Conservation (phyloP, 495 filamentous ascomycete genomes). For the Penicillium longicatenatum region DNA sequence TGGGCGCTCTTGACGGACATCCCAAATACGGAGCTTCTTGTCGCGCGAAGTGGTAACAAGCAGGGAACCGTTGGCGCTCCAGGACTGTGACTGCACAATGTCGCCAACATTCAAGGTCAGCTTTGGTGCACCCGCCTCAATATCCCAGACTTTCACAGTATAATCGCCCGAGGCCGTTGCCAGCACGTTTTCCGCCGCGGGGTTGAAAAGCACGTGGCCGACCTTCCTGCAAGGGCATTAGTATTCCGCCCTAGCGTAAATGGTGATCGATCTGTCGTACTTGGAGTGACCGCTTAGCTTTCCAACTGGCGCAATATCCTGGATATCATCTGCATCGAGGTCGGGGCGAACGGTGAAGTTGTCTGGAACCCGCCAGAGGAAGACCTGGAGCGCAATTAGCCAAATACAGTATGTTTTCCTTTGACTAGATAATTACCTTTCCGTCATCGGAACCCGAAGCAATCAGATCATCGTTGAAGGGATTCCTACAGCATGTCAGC, state of each 20-base stretch:
- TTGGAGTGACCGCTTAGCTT: slow-evolving; percentile 71
- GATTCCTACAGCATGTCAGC: slow-evolving; percentile 61
- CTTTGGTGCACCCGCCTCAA: slow-evolving; percentile 71
- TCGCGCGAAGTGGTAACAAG: slow-evolving; percentile 93
- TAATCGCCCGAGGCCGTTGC: slow-evolving; percentile 94
- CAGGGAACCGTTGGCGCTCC: slow-evolving; percentile 89
- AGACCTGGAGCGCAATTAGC: slow-evolving; percentile 55
- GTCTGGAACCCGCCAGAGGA: slow-evolving; percentile 93
- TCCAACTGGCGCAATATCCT: slow-evolving; percentile 76
- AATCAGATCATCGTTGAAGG: slow-evolving; percentile 90
- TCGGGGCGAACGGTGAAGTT: slow-evolving; percentile 82
- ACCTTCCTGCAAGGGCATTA: slow-evolving; percentile 67
- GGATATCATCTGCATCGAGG: slow-evolving; percentile 68
- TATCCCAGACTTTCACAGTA: slow-evolving; percentile 95
- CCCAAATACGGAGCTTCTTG: slow-evolving; percentile 98
- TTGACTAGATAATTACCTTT: slow-evolving; percentile 55
- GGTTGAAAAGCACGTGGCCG: slow-evolving; percentile 97
- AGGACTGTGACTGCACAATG: slow-evolving; percentile 92
- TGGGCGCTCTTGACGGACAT: slow-evolving; percentile 87
- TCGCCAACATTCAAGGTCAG: slow-evolving; percentile 81
- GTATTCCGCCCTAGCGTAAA: slow-evolving; percentile 7
- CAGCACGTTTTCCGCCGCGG: slow-evolving; percentile 91
- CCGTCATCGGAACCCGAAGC: slow-evolving; percentile 95
- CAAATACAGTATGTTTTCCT: not conserved
- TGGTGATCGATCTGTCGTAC: slow-evolving; percentile 27